These are phyloP conservation scores for Dipteronia sinensis DNA, from an alignment of 345 rosid species.

Conservation along the genomic window DNA sequence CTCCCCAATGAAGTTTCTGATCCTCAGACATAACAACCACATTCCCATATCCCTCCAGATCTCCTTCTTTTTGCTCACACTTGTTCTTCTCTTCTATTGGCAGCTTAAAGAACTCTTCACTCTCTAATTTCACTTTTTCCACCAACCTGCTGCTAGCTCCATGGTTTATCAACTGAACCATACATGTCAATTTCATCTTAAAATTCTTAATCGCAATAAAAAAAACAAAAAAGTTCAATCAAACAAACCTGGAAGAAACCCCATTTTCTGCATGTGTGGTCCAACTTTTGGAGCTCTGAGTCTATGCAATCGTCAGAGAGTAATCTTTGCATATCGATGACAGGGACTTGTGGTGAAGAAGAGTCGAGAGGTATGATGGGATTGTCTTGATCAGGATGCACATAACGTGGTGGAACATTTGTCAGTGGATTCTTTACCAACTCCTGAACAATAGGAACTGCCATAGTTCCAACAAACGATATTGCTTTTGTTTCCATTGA, in stretches of 20 bases:
- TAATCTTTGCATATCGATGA: slow-evolving; percentile 15
- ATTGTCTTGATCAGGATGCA: slow-evolving; percentile 6
- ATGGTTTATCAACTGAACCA: slow-evolving; percentile 27
- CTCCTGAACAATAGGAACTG: slow-evolving; percentile 13
- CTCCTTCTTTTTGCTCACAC: slow-evolving; percentile 12
- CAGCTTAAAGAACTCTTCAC: slow-evolving; percentile 17
- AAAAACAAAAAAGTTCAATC: too few species aligned
- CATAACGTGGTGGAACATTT: slow-evolving; percentile 5
- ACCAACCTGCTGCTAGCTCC: background rate
- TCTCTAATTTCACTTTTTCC: too few species aligned
- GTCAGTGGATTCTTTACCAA: background rate
- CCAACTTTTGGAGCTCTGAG: slow-evolving; percentile 22
- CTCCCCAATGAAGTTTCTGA: background rate
- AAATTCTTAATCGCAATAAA: background rate
- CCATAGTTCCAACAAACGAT: too few species aligned
- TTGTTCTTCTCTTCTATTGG: slow-evolving; percentile 6
- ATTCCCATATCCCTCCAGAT: background rate
- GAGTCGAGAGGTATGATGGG: background rate
- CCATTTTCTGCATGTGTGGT: slow-evolving; percentile 24
- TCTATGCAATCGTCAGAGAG: background rate
- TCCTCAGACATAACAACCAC: background rate
- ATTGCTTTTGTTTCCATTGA: too few species aligned
- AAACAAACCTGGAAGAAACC: slow-evolving; percentile 26
- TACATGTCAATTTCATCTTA: background rate
- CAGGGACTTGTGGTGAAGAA: slow-evolving; percentile 12